Base-by-base conservation (phyloP, 257 asterid genomes). In the Plectranthus barbatus region DNA sequence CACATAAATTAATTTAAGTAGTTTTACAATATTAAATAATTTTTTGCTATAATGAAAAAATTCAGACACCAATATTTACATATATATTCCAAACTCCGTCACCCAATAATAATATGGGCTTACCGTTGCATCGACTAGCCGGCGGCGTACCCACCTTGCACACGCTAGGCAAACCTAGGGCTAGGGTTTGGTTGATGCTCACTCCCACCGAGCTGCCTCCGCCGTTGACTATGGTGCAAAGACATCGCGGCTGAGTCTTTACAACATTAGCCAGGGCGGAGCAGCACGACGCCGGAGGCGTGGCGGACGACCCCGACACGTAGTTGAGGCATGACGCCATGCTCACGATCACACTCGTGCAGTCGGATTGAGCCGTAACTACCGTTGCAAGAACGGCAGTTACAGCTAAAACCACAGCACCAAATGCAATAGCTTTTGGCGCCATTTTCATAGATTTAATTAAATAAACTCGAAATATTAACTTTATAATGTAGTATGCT, bases 321-420 rank as follows among this genome's bases (percentile, higher is more conserved):
- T 79, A 87, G 58, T 61, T 77, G 51, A 87, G 88, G 71, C 95
- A 87, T 2, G 95, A 74, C 0, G 88, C 77, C 95, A 87, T 84
- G 66, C 80, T 34, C 13, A 85, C 36, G 29, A 87, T 50, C 55
- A 71, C 81, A 9, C 49, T 84, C 39, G 41, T 77, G 83, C 95
- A 87, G 0, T 59, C 70, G 0, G 92, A 80, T 57, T 87, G 95
- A 33, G 83, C 86, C 72, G 14, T 73, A 33, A 61, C 74, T 9
- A 59, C 63, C 0, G 45, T 21, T 2, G 52, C 29, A 51, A 84
- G 18, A 24, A 75, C 14, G 7, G 54, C 64, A 20, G 4, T 10
- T 37, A 74, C 0, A 6, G 63, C 72, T 1, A 75, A 0, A 18
- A 67, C 9, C 29, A 49, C 23, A 24, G 50, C 12, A 17, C 52